Base-by-base conservation (phyloP, 345 rosid species). In the Eucalyptus globulus region DNA sequence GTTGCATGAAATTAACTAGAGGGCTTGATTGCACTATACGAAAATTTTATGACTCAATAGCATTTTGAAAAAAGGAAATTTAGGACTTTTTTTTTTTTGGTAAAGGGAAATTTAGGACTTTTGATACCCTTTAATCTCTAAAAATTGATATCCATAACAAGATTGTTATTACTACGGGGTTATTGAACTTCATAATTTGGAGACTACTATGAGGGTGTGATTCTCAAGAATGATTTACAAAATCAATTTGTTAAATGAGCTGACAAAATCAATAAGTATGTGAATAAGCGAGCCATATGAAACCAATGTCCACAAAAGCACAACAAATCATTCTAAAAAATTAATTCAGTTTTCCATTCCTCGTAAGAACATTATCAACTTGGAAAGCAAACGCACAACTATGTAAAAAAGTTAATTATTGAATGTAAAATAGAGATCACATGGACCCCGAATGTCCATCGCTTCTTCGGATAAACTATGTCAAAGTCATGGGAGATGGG, bases 21-120 rank as follows among this genome's bases (percentile, higher is more conserved):
- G 17, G 40, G 4, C 37, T 65, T 65, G 2, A n/a, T 65, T 65
- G 5, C 21, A n/a, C 0, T 65, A 14, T n/a, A 4, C 2, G 0
- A 65, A 65, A 14, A 4, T 15, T 65, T n/a, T n/a, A 65, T 8
- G 6, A 15, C 5, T n/a, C 1, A 29, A 62, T 29, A 0, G 14
- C 1, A 6, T 62, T 62, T 60, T 37, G n/a, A n/a, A n/a, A n/a
- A n/a, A n/a, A n/a, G n/a, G n/a, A n/a, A n/a, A n/a, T n/a, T n/a
- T n/a, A n/a, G n/a, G n/a, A n/a, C n/a, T n/a, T n/a, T n/a, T n/a
- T n/a, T n/a, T n/a, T n/a, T n/a, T n/a, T n/a, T n/a, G n/a, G n/a
- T n/a, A n/a, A n/a, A n/a, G n/a, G n/a, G n/a, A n/a, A n/a, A n/a
- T n/a, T n/a, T 56, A 26, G 14, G 62, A 56, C 29, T 56, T 62